phyloP scores from a whole-genome alignment of 1,284 basidiomycete genomes.

The Takashimella tepidaria region DNA sequence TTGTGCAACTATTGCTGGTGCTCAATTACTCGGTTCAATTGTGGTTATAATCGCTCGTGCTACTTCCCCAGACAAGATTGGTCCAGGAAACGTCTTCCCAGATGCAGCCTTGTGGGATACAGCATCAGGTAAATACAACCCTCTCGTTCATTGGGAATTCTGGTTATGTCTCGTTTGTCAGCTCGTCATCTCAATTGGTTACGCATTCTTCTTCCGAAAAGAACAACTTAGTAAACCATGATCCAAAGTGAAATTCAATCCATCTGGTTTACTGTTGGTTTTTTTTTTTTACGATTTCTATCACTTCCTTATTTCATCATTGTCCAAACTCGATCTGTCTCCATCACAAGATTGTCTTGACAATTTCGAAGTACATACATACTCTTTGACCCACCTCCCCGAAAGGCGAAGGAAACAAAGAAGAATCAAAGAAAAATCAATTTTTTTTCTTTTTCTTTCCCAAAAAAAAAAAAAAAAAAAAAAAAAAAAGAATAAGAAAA shows the following conservation, averaged over 20 bases:
- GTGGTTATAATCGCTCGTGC: constrained; percentile 48
- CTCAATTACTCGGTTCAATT: constrained; percentile 55
- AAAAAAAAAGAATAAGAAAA: no score
- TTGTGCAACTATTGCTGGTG: constrained; percentile 80
- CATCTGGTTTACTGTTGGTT: neutral
- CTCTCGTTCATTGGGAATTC: constrained; percentile 56
- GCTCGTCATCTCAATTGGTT: constrained; percentile 76
- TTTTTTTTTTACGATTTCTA: no score
- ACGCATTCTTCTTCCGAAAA: constrained; percentile 77
- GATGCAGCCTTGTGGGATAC: constrained; percentile 84
- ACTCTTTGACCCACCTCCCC: no score
- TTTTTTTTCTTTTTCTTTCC: no score
- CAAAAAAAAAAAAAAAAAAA: no score
- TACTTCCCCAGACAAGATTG: constrained; percentile 53
- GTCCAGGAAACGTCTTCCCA: constrained; percentile 85
- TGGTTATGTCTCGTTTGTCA: constrained; percentile 68
- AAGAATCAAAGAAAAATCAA: no score
- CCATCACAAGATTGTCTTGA: no score
- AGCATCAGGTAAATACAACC: constrained; percentile 48
- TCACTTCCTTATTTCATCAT: no score
- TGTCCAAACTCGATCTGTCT: no score
- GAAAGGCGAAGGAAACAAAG: no score
- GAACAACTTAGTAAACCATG: constrained; percentile 47
- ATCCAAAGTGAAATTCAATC: neutral
- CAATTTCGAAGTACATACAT: no score